A percentile compares a stretch with the other conserved stretches of the same genome.
Evolutionary conservation across 768 basidiomycete species (phyloP).

Genomic region (Boletus coccyginus): DNA sequence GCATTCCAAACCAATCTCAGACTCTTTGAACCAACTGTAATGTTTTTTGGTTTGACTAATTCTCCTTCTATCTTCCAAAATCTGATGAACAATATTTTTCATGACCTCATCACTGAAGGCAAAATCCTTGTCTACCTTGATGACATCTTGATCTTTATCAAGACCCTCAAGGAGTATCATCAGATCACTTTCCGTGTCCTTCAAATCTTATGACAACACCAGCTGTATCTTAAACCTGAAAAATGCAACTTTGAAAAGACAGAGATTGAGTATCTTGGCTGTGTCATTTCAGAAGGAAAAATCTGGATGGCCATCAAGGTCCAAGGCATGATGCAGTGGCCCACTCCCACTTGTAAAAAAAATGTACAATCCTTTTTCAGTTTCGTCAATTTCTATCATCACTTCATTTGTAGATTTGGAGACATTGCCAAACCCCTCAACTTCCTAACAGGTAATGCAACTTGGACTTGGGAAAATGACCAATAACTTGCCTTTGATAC

Average conservation of each 20-base stretch:
- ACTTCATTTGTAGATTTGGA: slow-evolving; percentile 34
- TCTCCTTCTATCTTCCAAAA: slow-evolving; percentile 9
- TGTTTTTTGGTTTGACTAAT: slow-evolving; percentile 36
- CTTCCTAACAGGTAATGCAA: neutral
- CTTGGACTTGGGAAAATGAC: neutral
- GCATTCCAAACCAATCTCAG: slow-evolving; percentile 21
- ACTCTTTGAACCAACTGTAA: slow-evolving; percentile 34
- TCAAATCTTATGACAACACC: slow-evolving; percentile 12
- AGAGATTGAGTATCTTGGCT: slow-evolving; percentile 32
- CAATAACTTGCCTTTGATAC: neutral
- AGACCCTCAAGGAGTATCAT: slow-evolving; percentile 9
- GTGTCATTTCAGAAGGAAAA: slow-evolving; percentile 24
- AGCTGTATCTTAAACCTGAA: slow-evolving; percentile 14
- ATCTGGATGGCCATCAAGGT: slow-evolving; percentile 42
- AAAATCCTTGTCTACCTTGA: slow-evolving; percentile 33
- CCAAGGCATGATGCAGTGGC: slow-evolving; percentile 38
- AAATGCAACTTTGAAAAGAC: slow-evolving; percentile 24
- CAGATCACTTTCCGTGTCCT: slow-evolving; percentile 12
- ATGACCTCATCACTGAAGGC: slow-evolving; percentile 26
- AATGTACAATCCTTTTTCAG: slow-evolving; percentile 43
- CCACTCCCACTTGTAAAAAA: slow-evolving; percentile 26
- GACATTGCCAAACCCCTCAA: slow-evolving; percentile 28
- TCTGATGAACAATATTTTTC: slow-evolving; percentile 22
- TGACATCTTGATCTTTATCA: slow-evolving; percentile 32
- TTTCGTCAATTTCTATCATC: slow-evolving; percentile 17